Base-by-base conservation (phyloP, 345 rosid species). In the Arabis hirsuta region DNA sequence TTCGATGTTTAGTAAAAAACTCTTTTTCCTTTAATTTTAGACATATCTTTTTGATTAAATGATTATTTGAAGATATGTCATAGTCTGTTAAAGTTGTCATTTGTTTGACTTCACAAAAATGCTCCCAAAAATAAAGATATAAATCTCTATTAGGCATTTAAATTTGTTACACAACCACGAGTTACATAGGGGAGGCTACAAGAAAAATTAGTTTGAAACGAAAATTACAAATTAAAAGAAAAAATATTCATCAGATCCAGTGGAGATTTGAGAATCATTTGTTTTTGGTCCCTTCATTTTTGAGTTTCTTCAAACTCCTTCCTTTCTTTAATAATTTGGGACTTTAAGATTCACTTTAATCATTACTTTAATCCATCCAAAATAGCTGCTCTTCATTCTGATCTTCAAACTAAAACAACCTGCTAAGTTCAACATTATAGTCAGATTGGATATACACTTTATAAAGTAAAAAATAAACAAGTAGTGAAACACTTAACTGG, bases 401-500 rank as follows among this genome's bases (percentile, higher is more conserved):
- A 38, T 56, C 65, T 8, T 31, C 48, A 26, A 13, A 53, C 27
- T 52, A 53, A 39, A 66, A 52, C 5, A 36, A 34, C 47, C 73
- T 58, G 47, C 20, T 42, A 44, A 34, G 16, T 34, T 54, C 46
- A 46, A 72, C 43, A 48, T 44, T 62, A 34, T 44, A 54, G 48
- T 54, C 63, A 44, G 48, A 54, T 14, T 42, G 14, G 45, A 9
- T 24, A 51, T 50, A 50, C 4, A 27, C 53, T 41, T 52, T 14
- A 20, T 13, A 53, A 45, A 62, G 62, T 32, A 53, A 72, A 19
- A 19, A 62, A 65, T n/a, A 62, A 57, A 38, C 10, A 73, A 58
- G 38, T 38, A 65, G 19, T 65, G 44, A 48, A 50, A 50, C 29
- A 62, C 76, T 45, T 54, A 54, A 54, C 76, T 62, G 55, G 48